Percentiles rank a stretch among this genome's conserved stretches.
phyloP scores from a whole-genome alignment of 495 filamentous ascomycete species.

The Letharia columbiana region DNA sequence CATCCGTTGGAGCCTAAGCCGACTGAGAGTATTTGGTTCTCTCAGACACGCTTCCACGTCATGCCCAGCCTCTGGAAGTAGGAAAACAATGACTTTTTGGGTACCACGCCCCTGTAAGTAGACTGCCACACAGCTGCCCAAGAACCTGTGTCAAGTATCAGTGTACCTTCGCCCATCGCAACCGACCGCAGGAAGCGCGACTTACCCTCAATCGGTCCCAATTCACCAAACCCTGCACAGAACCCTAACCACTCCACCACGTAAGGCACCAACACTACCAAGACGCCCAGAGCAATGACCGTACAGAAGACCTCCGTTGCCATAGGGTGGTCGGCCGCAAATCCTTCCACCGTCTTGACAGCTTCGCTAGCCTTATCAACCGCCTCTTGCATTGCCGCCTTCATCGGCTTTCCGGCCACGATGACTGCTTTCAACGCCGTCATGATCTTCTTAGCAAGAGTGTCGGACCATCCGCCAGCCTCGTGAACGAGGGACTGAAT shows the following conservation, averaged over 20 bases:
- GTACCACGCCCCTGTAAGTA: constrained; percentile 38
- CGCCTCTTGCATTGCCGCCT: constrained; percentile 30
- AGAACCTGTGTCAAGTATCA: constrained; percentile 26
- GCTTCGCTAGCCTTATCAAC: constrained; percentile 29
- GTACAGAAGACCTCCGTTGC: constrained; percentile 30
- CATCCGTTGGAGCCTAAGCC: neutral
- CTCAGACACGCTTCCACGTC: constrained; percentile 28
- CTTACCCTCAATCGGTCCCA: constrained; percentile 41
- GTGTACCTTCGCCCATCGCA: constrained; percentile 6
- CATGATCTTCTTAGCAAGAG: constrained; percentile 33
- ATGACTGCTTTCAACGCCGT: constrained; percentile 30
- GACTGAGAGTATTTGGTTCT: neutral
- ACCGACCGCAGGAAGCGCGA: neutral
- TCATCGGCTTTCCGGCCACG: constrained; percentile 28
- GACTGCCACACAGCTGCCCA: constrained; percentile 42
- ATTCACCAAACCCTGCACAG: constrained; percentile 42
- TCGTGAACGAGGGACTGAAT: constrained; percentile 20
- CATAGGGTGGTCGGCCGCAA: constrained; percentile 37
- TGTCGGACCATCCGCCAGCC: constrained; percentile 34
- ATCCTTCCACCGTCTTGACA: constrained; percentile 26
- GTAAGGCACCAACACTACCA: constrained; percentile 38
- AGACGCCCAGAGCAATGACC: constrained; percentile 43
- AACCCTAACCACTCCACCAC: constrained; percentile 43
- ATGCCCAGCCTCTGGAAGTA: constrained; percentile 47
- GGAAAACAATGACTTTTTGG: constrained; percentile 39